Base-by-base conservation (phyloP, 305 asterid species). In the Rubia tinctorum region DNA sequence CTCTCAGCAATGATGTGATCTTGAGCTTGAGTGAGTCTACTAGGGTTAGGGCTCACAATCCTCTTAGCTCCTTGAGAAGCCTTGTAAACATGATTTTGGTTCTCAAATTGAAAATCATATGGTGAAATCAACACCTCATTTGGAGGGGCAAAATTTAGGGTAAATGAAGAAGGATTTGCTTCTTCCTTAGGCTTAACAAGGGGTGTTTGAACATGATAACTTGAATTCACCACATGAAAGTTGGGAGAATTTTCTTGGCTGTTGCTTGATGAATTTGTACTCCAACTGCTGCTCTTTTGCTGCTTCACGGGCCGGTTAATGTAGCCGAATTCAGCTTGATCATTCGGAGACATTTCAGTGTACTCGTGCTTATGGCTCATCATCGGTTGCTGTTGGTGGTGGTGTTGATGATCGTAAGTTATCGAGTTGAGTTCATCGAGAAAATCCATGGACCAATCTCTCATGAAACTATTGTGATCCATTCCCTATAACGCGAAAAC, bases 1-100 rank as follows among this genome's bases (percentile, higher is more conserved):
- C 98, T 85, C 88, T 93, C 98, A 47, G 97, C 96, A 43, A 93
- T 75, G 60, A 91, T 84, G 77, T 91, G 96, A 77, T 91, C 97
- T 65, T 89, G 97, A 25, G 97, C 86, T 61, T 86, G 90, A 51
- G 86, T 17, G 20, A 77, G 62, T 69, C 80, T 84, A 27, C 78
- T 83, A 25, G 74, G n/a, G n/a, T 71, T 69, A 15, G 44, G 60
- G 60, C 23, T 73, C 74, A 69, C 77, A 66, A 76, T 47, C 60
- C 84, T 82, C 80, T 86, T 86, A 22, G 81, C 82, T 18, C 80
- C 90, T 63, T 83, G 93, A 40, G 82, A 78, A 72, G 84, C 75
- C 67, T 76, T 84, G 49, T 76, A 78, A 62, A 68, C 76, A 30
- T 73, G 82, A 71, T 86, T 72, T 27, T 76, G 77, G 68, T 53